These are phyloP conservation scores for Carex kokanica DNA, from an alignment of 176 grass and related monocot genomes.

Conservation along the genomic window DNA sequence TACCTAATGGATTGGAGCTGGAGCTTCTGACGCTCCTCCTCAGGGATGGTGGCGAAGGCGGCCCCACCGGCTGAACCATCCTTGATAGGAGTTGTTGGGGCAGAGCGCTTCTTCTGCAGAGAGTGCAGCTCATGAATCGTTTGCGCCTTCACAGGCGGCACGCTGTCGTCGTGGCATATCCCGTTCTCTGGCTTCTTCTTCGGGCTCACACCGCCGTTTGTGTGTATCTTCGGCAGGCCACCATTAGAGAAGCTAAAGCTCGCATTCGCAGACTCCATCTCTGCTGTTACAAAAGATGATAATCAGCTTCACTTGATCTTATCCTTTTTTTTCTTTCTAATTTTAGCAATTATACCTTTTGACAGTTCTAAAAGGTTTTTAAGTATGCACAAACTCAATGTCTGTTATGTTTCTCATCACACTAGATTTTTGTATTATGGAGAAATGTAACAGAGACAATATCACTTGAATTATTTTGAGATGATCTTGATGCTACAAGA, in stretches of 20 bases:
- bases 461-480: neutral
- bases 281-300: neutral
- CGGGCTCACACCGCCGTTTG: conserved; percentile 29
- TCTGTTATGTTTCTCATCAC: neutral
- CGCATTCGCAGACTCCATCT: conserved; percentile 48
- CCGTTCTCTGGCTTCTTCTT: conserved; percentile 64
- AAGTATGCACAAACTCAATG: neutral
- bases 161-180: conserved; percentile 95
- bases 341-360: conserved; percentile 2
- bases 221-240: conserved; percentile 61
- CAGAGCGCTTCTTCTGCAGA: conserved; percentile 35
- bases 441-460: neutral
- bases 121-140: conserved; percentile 98
- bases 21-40: conserved; percentile 40
- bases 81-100: conserved; percentile 40
- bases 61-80: neutral
- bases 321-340: neutral
- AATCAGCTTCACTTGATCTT: neutral
- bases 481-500: neutral
- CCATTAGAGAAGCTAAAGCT: conserved; percentile 34
- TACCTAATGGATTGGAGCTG: conserved; percentile 97
- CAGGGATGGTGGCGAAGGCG: conserved; percentile 33
- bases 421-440: neutral
- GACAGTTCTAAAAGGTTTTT: neutral
- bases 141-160: conserved; percentile 69